Base-by-base conservation (phyloP, 805 yeast species). In the Ogataea chonburiensis region DNA sequence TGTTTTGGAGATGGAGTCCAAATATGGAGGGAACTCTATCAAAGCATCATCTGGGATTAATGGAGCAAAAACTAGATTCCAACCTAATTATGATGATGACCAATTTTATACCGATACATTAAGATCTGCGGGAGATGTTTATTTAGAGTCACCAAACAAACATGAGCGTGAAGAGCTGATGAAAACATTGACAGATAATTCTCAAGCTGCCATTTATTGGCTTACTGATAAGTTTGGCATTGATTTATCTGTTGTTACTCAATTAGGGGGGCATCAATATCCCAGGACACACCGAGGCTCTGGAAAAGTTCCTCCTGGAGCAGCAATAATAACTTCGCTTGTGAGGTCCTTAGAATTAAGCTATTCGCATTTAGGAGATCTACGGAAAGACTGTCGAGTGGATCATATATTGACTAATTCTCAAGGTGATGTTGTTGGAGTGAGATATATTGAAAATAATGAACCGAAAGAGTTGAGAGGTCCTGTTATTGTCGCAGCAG, bases 231-330 rank as follows among this genome's bases (percentile, higher is more conserved):
- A 69, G 4, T 77, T 84, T 48, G 71, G 68, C 5, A 61, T 84
- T 32, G 85, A 80, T 49, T 63, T 86, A 38, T 71, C 83, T 6
- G 66, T 79, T 11, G 82, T 86, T 9, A 73, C 86, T n/a, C 74
- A 85, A 49, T 60, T 86, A 27, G 95, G 95, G 17, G 95, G 95
- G 3, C 94, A 86, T 54, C 79, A 88, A 1, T 76, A 70, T 32
- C 79, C 86, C 14, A 69, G 95, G 57, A 86, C 95, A 1, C 95
- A 86, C 56, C 71, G 94, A 49, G 89, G 94, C 1, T 71, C 75
- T 32, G 82, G 76, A 42, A 71, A 77, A 13, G 67, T 73, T 42
- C 77, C 77, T 34, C 84, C 84, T 3, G 85, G 84, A 1, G 75
- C 74, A 74, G 80, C 84, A 6, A 75, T 79, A 34, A 75, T 81